A percentile compares a stretch with the other conserved stretches of the same genome.
phyloP scores from a whole-genome alignment of 805 yeast genomes.

The Pichia deserticola region DNA sequence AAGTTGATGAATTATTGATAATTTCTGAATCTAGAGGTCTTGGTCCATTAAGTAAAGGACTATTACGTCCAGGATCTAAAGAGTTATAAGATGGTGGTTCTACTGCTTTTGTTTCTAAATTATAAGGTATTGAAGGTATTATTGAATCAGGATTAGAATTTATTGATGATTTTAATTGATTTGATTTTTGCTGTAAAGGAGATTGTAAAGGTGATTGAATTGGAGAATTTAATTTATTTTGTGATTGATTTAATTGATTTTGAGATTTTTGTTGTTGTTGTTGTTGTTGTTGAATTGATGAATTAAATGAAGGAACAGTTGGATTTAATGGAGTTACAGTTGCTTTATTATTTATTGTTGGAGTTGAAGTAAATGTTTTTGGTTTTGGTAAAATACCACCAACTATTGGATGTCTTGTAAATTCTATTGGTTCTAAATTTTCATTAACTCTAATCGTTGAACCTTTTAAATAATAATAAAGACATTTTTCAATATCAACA shows the following conservation, averaged over 20 bases:
- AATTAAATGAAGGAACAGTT: not conserved
- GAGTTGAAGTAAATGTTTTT: not conserved
- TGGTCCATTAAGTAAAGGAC: constrained; percentile 18
- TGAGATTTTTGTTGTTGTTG: too few species aligned
- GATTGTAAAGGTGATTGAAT: not conserved
- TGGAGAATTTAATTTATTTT: not conserved
- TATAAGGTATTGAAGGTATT: constrained; percentile 1
- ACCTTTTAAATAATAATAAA: constrained; percentile 54
- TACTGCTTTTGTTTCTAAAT: not conserved
- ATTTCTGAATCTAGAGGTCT: constrained; percentile 15
- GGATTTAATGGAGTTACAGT: not conserved
- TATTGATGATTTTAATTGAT: not conserved
- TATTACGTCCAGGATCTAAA: constrained; percentile 19
- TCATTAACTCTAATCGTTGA: constrained; percentile 28
- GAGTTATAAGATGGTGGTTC: constrained; percentile 18
- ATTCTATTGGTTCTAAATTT: constrained; percentile 56
- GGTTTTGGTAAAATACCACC: constrained; percentile 15
- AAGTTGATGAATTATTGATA: constrained; percentile 1
- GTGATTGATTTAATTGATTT: too few species aligned
- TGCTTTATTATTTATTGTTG: not conserved
- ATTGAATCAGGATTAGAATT: not conserved
- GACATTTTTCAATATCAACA: constrained; percentile 76
- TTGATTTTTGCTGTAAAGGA: not conserved
- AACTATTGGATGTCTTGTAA: constrained; percentile 63
- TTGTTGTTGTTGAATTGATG: not conserved